phyloP scores from a whole-genome alignment of 2,329 filamentous ascomycete species.

The Penicillium vulpinum region DNA sequence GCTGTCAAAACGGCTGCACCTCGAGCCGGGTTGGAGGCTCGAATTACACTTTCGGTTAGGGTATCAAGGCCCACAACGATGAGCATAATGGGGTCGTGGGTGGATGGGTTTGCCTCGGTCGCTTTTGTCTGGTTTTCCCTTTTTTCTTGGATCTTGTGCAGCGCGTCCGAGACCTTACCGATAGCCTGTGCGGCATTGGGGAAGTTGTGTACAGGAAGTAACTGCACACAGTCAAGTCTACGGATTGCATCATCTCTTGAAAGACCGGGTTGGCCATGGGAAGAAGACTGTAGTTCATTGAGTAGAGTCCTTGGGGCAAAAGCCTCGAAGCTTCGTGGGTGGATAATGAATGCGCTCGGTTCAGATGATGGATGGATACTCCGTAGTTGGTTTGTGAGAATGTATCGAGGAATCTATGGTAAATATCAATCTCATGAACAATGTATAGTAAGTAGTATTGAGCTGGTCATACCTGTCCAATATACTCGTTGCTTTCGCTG shows the following conservation, averaged over 20 bases:
- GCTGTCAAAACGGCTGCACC: constrained; percentile 36
- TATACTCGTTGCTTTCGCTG: constrained; percentile 28
- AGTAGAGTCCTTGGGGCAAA: constrained; percentile 36
- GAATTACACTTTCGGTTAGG: constrained; percentile 39
- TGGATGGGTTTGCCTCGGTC: neutral
- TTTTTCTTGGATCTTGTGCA: constrained; percentile 23
- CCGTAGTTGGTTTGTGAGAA: constrained; percentile 28
- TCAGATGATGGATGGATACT: constrained; percentile 8
- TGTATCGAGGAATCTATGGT: constrained; percentile 31
- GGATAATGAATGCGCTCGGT: constrained; percentile 36
- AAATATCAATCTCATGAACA: neutral
- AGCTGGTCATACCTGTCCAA: constrained; percentile 31
- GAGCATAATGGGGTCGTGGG: constrained; percentile 20
- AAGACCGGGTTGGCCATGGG: constrained; percentile 11
- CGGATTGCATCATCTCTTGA: constrained; percentile 32
- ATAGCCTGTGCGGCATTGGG: constrained; percentile 33
- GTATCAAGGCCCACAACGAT: constrained; percentile 41
- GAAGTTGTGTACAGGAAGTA: constrained; percentile 37
- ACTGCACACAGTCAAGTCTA: constrained; percentile 34
- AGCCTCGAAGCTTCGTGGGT: constrained; percentile 30
- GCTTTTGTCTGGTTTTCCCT: constrained; percentile 1
- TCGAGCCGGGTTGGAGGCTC: constrained; percentile 38
- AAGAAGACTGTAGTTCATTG: constrained; percentile 24
- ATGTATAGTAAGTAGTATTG: neutral
- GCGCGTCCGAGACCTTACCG: constrained; percentile 28